These are phyloP conservation scores for Gloeostereum incarnatum DNA, from an alignment of 768 basidiomycete species.

Conservation along the genomic window DNA sequence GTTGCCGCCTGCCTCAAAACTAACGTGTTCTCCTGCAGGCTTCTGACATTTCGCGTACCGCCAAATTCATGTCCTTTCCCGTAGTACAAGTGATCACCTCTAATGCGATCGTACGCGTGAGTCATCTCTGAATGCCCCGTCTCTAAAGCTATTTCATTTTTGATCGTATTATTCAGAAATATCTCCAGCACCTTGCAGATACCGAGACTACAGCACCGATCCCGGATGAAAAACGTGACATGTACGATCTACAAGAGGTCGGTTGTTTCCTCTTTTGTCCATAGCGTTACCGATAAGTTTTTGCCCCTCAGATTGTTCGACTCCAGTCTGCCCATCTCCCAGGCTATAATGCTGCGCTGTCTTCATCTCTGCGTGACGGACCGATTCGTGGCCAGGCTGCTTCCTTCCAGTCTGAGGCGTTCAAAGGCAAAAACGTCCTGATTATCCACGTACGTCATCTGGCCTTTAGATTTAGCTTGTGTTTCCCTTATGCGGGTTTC, in stretches of 20 bases:
- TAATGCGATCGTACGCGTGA: conserved; percentile 51
- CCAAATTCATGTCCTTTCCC: conserved; percentile 73
- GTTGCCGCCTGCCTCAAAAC: background rate
- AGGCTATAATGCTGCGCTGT: conserved; percentile 69
- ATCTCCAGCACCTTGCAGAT: conserved; percentile 41
- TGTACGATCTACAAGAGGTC: conserved; percentile 36
- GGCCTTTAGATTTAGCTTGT: background rate
- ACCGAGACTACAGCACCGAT: conserved; percentile 15
- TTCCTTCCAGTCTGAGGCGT: conserved; percentile 41
- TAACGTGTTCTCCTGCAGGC: conserved; percentile 30
- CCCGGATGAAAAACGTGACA: too few relatives aligned
- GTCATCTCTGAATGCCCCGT: conserved; percentile 10
- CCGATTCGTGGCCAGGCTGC: conserved; percentile 55
- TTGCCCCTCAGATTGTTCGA: conserved; percentile 63
- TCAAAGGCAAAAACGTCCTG: conserved; percentile 40
- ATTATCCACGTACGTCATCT: conserved; percentile 49
- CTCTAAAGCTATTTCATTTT: background rate
- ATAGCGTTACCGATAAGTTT: background rate
- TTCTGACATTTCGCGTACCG: conserved; percentile 59
- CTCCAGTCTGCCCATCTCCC: conserved; percentile 70
- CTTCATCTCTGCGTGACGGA: conserved; percentile 65
- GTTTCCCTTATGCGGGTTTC: background rate
- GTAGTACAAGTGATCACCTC: conserved; percentile 60
- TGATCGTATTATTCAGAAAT: conserved; percentile 24
- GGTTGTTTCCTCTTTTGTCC: background rate